phyloP scores from a whole-genome alignment of 2,329 filamentous ascomycete species.

The Fusarium sp. region DNA sequence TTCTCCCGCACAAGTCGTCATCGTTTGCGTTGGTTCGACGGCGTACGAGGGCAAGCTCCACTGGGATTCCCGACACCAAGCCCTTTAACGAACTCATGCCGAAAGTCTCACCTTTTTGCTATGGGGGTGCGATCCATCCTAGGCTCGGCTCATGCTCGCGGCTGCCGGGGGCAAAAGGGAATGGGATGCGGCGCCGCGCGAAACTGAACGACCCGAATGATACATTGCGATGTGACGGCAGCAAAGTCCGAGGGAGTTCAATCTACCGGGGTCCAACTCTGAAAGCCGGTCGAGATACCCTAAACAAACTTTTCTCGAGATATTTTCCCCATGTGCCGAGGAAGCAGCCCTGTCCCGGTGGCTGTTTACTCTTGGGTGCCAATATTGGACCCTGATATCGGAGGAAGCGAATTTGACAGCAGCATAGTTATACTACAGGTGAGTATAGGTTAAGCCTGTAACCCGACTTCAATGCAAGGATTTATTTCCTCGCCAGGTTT shows the following conservation, averaged over 20 bases:
- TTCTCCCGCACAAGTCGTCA: background rate
- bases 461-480: background rate
- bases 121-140: background rate
- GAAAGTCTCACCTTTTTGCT: background rate
- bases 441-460: background rate
- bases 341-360: background rate
- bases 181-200: background rate
- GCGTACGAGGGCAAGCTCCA: conserved; percentile 4
- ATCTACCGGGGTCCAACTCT: background rate
- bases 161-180: background rate
- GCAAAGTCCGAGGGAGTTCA: background rate
- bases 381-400: background rate
- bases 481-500: background rate
- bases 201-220: background rate
- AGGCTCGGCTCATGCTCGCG: background rate
- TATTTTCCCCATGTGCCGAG: background rate
- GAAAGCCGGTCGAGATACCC: background rate
- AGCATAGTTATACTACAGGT: background rate
- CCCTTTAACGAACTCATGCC: background rate
- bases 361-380: background rate
- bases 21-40: background rate
- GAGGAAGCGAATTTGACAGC: background rate
- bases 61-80: conserved; percentile 1
- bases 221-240: conserved; percentile 1
- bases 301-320: background rate